Percentiles rank a stretch among this genome's conserved stretches.
These are phyloP conservation scores for Pseudocercospora crystallina DNA, from an alignment of 2,329 filamentous ascomycete species.

Conservation along the genomic window DNA sequence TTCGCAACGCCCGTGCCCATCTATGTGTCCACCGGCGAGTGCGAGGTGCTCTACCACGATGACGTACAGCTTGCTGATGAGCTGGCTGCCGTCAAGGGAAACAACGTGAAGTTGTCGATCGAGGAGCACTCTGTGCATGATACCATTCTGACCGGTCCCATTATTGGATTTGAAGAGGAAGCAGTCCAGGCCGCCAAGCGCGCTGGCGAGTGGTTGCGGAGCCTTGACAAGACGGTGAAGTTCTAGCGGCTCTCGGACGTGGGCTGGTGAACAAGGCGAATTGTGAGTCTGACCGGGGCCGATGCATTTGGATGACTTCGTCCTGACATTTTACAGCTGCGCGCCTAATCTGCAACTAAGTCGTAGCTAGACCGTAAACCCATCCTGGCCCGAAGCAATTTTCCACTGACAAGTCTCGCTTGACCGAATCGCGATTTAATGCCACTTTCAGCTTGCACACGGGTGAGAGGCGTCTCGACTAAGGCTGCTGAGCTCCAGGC, in stretches of 20 bases:
- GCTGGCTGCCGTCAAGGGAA: constrained; percentile 41
- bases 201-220: constrained; percentile 37
- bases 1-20: constrained; percentile 43
- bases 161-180: constrained; percentile 46
- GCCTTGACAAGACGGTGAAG: constrained; percentile 1
- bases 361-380: too few species aligned
- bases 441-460: too few species aligned
- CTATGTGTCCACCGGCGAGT: constrained; percentile 43
- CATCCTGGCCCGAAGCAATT: too few species aligned
- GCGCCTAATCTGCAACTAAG: too few species aligned
- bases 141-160: constrained; percentile 42
- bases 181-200: constrained; percentile 36
- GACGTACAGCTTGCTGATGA: constrained; percentile 38
- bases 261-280: too few species aligned
- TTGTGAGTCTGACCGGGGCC: too few species aligned
- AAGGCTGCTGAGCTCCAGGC: too few species aligned
- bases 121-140: constrained; percentile 48
- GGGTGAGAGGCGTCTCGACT: too few species aligned
- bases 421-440: too few species aligned
- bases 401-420: too few species aligned
- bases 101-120: constrained; percentile 43
- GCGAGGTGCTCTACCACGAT: constrained; percentile 46
- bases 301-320: too few species aligned
- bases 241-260: not conserved
- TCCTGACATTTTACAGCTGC: too few species aligned